Percentiles rank a stretch among this genome's conserved stretches.
phyloP scores from a whole-genome alignment of 768 basidiomycete genomes.

The Lentinula lateritia region DNA sequence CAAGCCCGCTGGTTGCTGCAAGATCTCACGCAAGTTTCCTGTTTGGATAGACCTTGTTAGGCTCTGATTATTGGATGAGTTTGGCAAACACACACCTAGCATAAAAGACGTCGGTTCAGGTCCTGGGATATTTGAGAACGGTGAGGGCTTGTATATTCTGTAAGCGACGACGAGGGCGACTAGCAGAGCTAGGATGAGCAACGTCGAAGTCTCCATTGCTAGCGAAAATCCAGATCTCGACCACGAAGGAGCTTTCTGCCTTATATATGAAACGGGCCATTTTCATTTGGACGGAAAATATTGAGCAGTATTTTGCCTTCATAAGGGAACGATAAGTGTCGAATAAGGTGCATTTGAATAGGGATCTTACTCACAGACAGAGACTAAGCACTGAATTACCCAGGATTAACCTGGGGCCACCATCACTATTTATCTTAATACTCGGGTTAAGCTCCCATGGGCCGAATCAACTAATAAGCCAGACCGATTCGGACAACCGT shows the following conservation, averaged over 20 bases:
- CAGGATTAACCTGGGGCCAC: not conserved
- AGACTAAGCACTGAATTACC: too few relatives aligned
- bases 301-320: not conserved
- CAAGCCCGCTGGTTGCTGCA: conserved; percentile 3
- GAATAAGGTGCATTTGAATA: too few relatives aligned
- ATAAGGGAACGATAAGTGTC: not conserved
- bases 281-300: not conserved
- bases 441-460: too few relatives aligned
- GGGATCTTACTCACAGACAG: not conserved
- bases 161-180: not conserved
- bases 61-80: not conserved
- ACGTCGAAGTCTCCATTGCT: not conserved
- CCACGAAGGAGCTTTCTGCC: not conserved
- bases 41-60: not conserved
- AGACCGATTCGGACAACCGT: too few relatives aligned
- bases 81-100: not conserved
- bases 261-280: not conserved
- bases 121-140: not conserved
- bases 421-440: too few relatives aligned
- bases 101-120: not conserved
- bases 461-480: too few relatives aligned
- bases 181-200: not conserved
- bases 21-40: conserved; percentile 7
- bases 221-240: not conserved
- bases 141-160: not conserved